Conservation (phyloP, 768 basidiomycete species). For the Punctularia strigosozonata region DNA sequence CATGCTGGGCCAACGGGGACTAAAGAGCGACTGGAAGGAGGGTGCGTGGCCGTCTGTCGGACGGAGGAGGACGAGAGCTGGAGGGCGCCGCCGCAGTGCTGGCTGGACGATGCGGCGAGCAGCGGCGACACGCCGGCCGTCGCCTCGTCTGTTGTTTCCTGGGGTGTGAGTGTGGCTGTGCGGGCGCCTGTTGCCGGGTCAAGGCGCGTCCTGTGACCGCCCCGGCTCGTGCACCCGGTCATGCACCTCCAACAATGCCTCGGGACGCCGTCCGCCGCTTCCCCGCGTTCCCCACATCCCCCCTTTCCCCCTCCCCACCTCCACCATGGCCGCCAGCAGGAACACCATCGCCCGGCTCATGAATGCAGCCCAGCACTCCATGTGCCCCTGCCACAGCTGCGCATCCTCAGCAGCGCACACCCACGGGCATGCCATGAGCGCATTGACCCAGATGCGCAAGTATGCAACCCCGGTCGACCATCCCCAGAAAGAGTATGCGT, state of each 20-base stretch:
- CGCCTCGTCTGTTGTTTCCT: too few species aligned
- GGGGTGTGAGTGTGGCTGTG: too few species aligned
- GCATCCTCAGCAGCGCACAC: conserved; percentile 29
- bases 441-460: conserved; percentile 52
- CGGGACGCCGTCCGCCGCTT: conserved; percentile 4
- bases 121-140: too few species aligned
- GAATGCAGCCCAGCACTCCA: conserved; percentile 57
- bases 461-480: conserved; percentile 68
- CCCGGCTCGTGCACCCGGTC: too few species aligned
- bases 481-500: conserved; percentile 82
- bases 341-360: conserved; percentile 63
- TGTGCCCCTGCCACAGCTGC: conserved; percentile 74
- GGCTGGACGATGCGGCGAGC: too few species aligned
- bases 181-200: too few species aligned
- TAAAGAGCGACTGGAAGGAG: too few species aligned
- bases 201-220: too few species aligned
- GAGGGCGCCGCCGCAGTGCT: too few species aligned
- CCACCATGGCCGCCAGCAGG: conserved; percentile 27
- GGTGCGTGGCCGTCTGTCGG: too few species aligned
- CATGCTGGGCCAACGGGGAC: conserved; percentile 23
- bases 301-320: conserved; percentile 4
- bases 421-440: conserved; percentile 29
- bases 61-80: too few species aligned
- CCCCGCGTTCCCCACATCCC: conserved; percentile 2
- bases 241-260: background rate